These are phyloP conservation scores for Cladorrhinum samala DNA, from an alignment of 495 filamentous ascomycete species.

Conservation along the genomic window DNA sequence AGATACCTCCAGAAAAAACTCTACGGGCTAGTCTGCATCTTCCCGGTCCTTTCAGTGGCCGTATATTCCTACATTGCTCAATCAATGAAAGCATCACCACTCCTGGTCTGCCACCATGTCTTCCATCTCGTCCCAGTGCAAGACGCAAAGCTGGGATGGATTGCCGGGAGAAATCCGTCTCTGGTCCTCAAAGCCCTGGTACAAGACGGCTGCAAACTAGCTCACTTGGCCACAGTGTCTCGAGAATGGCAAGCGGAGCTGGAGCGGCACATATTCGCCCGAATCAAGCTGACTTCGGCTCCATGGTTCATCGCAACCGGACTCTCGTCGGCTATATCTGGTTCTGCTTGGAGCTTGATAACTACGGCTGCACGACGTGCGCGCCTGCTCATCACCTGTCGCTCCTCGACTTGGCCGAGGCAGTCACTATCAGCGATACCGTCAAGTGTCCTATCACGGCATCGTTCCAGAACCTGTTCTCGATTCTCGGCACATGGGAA, in stretches of 20 bases:
- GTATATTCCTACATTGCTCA: too few relatives aligned
- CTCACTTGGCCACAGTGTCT: slow-evolving; percentile 33
- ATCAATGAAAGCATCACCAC: too few relatives aligned
- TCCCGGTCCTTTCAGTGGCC: too few relatives aligned
- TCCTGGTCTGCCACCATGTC: slow-evolving; percentile 12
- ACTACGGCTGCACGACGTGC: slow-evolving; percentile 30
- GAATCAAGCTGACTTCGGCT: slow-evolving; percentile 34
- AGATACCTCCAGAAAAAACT: slow-evolving; percentile 5
- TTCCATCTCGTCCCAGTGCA: slow-evolving; percentile 12
- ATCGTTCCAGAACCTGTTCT: slow-evolving; percentile 31
- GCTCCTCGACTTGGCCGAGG: slow-evolving; percentile 11
- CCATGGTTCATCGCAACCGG: slow-evolving; percentile 31
- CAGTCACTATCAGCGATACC: slow-evolving; percentile 18
- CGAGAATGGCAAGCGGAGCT: slow-evolving; percentile 34
- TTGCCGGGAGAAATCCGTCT: slow-evolving; percentile 22
- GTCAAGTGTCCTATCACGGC: slow-evolving; percentile 24
- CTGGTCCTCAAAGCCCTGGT: slow-evolving; percentile 22
- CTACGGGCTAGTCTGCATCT: too few relatives aligned
- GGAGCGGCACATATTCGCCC: slow-evolving; percentile 35
- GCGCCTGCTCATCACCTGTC: slow-evolving; percentile 10
- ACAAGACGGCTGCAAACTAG: slow-evolving; percentile 26
- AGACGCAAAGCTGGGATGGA: slow-evolving; percentile 18
- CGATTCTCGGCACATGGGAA: slow-evolving; percentile 33
- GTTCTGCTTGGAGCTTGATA: slow-evolving; percentile 34
- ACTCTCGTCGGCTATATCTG: slow-evolving; percentile 33